Base-by-base conservation (phyloP, 2,329 filamentous ascomycete genomes). In the Trichoderma asperellum region DNA sequence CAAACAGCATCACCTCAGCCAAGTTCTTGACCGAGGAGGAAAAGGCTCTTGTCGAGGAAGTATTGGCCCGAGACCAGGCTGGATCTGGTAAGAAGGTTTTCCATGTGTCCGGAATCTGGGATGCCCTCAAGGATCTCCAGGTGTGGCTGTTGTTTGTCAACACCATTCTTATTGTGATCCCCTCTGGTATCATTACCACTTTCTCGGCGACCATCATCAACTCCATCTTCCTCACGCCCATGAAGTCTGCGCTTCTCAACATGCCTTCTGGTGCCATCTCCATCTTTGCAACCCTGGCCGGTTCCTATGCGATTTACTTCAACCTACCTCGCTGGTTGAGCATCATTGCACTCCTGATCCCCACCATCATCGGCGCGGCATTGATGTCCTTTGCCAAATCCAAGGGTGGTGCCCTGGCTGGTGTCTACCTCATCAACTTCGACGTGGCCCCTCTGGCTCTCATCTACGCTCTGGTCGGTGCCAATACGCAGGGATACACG, bases 381-480 rank as follows among this genome's bases (percentile, higher is more conserved):
- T 72, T 77, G 61, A 76, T 77, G 75, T 75, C 74, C 10, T 76
- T 76, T 74, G 71, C 70, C 18, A 62, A 68, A 6, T 71, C 71
- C 40, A 68, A 71, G 57, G 73, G 71, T 3, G 85, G 84, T 1
- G 72, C 73, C 18, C 73, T 74, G n/a, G 73, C 72, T 5, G 75
- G 75, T 32, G 75, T 76, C 55, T 76, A 76, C 68, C 71, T 76
- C 35, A 73, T 76, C 63, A 80, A 84, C 0, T 77, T 83, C 2
- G 86, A 81, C 70, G 85, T 88, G 5, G 81, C 83, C 3, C 83
- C 84, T 16, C 77, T 88, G n/a, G 85, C 87, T 0, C 77, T 87
- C 6, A 82, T 84, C 1, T 79, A 87, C 34, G 85, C 85, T 68
- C 79, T 86, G 73, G 83, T 83, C 3, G 81, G 83, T 4, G 79